These are phyloP conservation scores for Micractinium conductrix DNA, from an alignment of 139 green algal genomes.

Conservation along the genomic window DNA sequence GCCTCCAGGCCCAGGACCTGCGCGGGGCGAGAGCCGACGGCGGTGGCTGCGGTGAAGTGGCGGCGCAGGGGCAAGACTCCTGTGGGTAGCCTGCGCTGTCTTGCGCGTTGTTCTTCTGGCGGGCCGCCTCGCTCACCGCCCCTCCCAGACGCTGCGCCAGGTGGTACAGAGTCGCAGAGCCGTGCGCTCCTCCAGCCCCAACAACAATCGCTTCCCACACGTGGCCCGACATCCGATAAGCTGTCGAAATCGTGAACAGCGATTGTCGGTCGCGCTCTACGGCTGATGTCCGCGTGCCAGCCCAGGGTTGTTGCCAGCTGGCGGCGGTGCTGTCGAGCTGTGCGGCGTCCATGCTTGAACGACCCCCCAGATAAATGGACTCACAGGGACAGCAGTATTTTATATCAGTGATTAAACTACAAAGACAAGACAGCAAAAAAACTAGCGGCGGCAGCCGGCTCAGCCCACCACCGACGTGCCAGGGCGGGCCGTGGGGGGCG, in stretches of 20 bases:
- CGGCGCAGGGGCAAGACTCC: background rate
- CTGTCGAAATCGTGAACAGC: no score
- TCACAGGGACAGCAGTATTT: no score
- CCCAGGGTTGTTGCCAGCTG: background rate
- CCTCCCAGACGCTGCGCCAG: slow-evolving; percentile 59
- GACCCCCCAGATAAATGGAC: no score
- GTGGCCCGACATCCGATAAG: no score
- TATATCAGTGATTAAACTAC: no score
- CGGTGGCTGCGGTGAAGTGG: background rate
- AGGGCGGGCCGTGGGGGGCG: background rate
- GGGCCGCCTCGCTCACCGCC: slow-evolving; percentile 39
- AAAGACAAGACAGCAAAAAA: no score
- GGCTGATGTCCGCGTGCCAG: background rate
- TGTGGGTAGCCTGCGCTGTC: no score
- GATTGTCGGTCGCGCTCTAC: background rate
- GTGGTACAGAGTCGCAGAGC: slow-evolving; percentile 60
- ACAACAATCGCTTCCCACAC: slow-evolving; percentile 62
- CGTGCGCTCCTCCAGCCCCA: slow-evolving; percentile 59
- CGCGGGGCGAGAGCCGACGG: no score
- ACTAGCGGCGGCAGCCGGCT: no score
- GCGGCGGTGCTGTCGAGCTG: no score
- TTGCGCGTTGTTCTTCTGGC: no score
- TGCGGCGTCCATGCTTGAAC: no score
- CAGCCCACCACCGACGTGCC: slow-evolving; percentile 1
- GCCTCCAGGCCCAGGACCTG: slow-evolving; percentile 70